phyloP scores from a whole-genome alignment of 2,329 filamentous ascomycete species.

The Tolypocladium inflatum region DNA sequence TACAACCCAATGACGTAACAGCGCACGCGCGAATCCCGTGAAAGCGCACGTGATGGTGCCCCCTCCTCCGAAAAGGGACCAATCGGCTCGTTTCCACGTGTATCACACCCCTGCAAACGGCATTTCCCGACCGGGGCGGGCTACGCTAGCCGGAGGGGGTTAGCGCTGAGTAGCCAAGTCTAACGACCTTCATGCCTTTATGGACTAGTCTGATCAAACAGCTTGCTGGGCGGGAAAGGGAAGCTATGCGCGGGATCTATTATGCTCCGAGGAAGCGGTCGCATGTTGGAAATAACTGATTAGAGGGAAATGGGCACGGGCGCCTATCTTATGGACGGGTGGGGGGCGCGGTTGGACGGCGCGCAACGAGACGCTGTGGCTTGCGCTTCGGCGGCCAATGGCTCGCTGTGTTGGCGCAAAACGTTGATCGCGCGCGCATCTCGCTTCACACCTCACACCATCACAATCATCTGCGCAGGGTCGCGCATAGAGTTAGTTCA shows the following conservation, averaged over 20 bases:
- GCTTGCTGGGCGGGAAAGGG: background rate
- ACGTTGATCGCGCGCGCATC: too few relatives aligned
- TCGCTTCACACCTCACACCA: background rate
- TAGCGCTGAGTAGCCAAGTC: background rate
- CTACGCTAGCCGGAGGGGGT: background rate
- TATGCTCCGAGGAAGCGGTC: background rate
- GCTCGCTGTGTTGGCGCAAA: background rate
- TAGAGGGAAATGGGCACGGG: background rate
- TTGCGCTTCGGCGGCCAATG: background rate
- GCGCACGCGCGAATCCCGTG: background rate
- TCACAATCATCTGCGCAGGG: background rate
- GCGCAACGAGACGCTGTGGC: background rate
- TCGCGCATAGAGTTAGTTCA: background rate
- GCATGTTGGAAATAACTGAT: background rate
- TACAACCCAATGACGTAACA: background rate
- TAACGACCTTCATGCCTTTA: conserved; percentile 1
- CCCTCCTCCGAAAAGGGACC: background rate
- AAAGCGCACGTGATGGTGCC: conserved; percentile 1
- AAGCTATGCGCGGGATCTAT: background rate
- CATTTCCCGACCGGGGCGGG: conserved; percentile 1
- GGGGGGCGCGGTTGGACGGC: background rate
- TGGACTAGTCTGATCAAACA: background rate
- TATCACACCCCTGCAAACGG: conserved; percentile 2
- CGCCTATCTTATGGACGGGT: background rate
- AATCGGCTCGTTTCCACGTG: conserved; percentile 5